These are phyloP conservation scores for Eucalyptus curtisii DNA, from an alignment of 345 rosid species.

Conservation along the genomic window DNA sequence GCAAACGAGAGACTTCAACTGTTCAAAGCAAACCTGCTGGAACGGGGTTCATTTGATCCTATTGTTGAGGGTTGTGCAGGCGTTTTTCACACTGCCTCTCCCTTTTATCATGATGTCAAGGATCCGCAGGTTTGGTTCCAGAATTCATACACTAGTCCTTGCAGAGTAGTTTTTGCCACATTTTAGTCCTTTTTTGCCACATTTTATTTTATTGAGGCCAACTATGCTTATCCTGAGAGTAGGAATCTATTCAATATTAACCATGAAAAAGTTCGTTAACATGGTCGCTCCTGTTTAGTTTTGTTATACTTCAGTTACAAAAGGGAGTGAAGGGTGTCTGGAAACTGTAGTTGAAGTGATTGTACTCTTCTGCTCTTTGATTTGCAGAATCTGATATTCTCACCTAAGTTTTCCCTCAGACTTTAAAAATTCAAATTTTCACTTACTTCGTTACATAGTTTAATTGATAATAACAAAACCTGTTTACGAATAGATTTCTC, in stretches of 20 bases:
- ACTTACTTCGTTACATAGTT: background rate
- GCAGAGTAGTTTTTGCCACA: background rate
- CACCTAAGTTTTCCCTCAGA: background rate
- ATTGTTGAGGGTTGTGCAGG: constrained; percentile 55
- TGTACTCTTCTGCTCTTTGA: background rate
- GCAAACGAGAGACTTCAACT: constrained; percentile 64
- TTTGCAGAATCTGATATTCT: background rate
- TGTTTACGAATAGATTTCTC: background rate
- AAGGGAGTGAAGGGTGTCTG: background rate
- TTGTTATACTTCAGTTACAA: background rate
- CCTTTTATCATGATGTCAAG: constrained; percentile 51
- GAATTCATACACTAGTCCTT: background rate
- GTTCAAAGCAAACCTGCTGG: constrained; percentile 63
- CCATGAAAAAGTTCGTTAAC: background rate
- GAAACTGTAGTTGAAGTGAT: background rate
- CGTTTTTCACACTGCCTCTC: constrained; percentile 86
- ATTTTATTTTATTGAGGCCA: background rate
- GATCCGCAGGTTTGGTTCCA: constrained; percentile 60
- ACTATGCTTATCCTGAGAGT: background rate
- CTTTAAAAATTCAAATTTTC: too few species aligned
- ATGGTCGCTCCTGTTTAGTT: background rate
- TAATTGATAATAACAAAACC: background rate
- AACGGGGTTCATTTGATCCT: constrained; percentile 64
- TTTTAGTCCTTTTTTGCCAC: background rate
- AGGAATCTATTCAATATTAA: background rate